A percentile compares a stretch with the other conserved stretches of the same genome.
phyloP scores from a whole-genome alignment of 164 flowering plant species.

The Stephania yunnanensis region DNA sequence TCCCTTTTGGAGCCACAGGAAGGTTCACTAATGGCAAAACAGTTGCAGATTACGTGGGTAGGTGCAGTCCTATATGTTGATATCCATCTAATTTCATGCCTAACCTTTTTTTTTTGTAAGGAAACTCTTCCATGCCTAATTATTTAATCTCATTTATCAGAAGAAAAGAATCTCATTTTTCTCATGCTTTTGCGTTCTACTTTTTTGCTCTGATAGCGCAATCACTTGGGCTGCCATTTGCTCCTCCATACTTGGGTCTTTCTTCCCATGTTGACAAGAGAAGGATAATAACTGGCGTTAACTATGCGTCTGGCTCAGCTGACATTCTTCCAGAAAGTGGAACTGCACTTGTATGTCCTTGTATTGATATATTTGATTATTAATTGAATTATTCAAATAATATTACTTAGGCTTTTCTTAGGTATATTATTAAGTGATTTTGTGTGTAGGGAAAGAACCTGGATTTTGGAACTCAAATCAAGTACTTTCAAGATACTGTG shows the following conservation, averaged over 20 bases:
- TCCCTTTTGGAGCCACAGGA: conserved; percentile 8
- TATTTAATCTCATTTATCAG: no score
- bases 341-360: conserved; percentile 5
- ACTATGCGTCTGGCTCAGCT: conserved; percentile 15
- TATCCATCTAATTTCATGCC: no score
- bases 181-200: no score
- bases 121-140: no score
- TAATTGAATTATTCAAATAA: background rate
- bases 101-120: no score
- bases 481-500: background rate
- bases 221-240: conserved; percentile 1
- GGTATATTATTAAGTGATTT: background rate
- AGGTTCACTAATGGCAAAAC: conserved; percentile 19
- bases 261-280: background rate
- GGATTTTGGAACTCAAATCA: conserved; percentile 6
- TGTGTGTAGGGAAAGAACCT: conserved; percentile 13
- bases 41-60: conserved; percentile 12
- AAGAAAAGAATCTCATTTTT: no score
- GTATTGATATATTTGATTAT: background rate
- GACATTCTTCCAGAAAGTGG: conserved; percentile 15
- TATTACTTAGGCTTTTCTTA: background rate
- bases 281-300: conserved; percentile 3
- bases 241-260: conserved; percentile 10
- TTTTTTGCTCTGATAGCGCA: background rate
- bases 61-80: no score